phyloP scores from a whole-genome alignment of 1,284 basidiomycete genomes.

The Phylloboletellus chloephorus region DNA sequence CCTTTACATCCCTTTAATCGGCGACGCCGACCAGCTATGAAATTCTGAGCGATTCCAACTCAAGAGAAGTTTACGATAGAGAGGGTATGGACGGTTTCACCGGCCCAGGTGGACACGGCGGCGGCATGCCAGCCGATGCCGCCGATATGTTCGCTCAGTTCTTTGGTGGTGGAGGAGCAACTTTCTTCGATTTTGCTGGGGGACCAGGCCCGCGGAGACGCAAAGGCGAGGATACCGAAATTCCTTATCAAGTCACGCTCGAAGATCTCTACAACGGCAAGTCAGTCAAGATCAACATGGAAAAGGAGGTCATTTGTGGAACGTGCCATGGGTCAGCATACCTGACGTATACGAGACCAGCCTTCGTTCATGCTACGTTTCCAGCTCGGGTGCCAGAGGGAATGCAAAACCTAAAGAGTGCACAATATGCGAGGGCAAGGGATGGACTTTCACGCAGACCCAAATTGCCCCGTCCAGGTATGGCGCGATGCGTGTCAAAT shows the following conservation, averaged over 20 bases:
- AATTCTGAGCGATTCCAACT: conserved; percentile 73
- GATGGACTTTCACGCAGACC: conserved; percentile 61
- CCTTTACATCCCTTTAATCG: conserved; percentile 7
- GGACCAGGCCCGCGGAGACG: conserved; percentile 41
- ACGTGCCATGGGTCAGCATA: conserved; percentile 71
- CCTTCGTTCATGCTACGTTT: conserved; percentile 12
- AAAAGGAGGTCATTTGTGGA: conserved; percentile 78
- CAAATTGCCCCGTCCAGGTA: conserved; percentile 50
- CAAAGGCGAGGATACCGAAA: conserved; percentile 67
- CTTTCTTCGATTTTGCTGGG: conserved; percentile 52
- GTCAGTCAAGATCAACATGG: conserved; percentile 83
- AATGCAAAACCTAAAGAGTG: conserved; percentile 80
- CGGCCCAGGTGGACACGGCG: conserved; percentile 40
- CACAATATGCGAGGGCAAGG: conserved; percentile 79
- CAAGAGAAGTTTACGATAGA: conserved; percentile 76
- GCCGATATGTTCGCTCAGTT: conserved; percentile 77
- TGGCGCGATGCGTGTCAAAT: conserved; percentile 53
- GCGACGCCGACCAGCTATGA: conserved; percentile 59
- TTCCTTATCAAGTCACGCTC: conserved; percentile 82
- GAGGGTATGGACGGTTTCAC: conserved; percentile 68
- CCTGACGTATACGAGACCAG: conserved; percentile 1
- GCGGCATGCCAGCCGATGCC: conserved; percentile 58
- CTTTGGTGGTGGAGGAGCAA: conserved; percentile 56
- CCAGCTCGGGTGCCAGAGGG: conserved; percentile 74
- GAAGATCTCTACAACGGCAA: conserved; percentile 95